phyloP scores from a whole-genome alignment of 768 basidiomycete genomes.

The Scleroderma citrinum region DNA sequence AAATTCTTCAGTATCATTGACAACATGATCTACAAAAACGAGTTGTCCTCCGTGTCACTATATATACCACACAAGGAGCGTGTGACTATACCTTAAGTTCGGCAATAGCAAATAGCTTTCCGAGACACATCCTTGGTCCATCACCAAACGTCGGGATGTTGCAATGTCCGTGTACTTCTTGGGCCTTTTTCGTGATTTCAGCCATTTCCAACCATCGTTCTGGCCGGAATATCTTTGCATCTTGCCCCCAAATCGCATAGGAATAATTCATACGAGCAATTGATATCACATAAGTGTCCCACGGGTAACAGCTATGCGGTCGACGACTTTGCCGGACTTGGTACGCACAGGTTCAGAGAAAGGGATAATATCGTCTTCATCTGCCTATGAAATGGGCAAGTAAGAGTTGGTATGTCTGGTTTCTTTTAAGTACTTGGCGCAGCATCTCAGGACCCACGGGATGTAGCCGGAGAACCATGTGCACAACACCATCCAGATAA shows the following conservation, averaged over 20 bases:
- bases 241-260: constrained; percentile 52
- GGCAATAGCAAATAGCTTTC: constrained; percentile 23
- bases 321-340: constrained; percentile 32
- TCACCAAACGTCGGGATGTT: constrained; percentile 26
- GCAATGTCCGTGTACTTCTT: constrained; percentile 20
- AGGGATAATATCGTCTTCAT: constrained; percentile 53
- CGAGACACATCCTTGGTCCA: constrained; percentile 24
- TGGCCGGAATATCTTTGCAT: constrained; percentile 27
- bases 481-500: constrained; percentile 47
- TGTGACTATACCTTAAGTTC: constrained; percentile 27
- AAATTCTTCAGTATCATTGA: constrained; percentile 36
- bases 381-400: constrained; percentile 36
- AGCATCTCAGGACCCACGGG: constrained; percentile 26
- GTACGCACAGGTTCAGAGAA: constrained; percentile 43
- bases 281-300: constrained; percentile 41
- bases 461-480: constrained; percentile 40
- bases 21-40: constrained; percentile 35
- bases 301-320: constrained; percentile 42
- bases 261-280: constrained; percentile 45
- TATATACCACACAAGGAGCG: too few species aligned
- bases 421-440: too few species aligned
- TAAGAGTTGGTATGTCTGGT: too few species aligned
- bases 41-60: too few species aligned
- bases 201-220: constrained; percentile 15
- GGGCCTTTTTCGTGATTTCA: constrained; percentile 13